These are phyloP conservation scores for Sphenostylis stenocarpa DNA, from an alignment of 306 rosid species.

Conservation along the genomic window DNA sequence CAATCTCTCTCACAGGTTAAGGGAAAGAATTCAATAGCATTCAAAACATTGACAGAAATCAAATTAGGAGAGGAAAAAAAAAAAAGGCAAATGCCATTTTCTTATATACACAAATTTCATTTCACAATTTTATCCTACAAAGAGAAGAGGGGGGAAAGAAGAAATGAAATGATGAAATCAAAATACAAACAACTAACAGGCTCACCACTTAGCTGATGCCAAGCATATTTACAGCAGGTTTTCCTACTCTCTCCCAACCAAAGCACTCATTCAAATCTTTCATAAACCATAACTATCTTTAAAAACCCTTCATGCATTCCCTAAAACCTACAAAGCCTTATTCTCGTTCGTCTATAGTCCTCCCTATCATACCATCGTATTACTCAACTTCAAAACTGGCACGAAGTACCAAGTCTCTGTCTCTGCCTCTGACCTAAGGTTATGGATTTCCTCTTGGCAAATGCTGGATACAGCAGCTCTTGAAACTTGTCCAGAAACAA, in stretches of 20 bases:
- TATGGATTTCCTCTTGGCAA: conserved; percentile 63
- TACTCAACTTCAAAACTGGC: conserved; percentile 90
- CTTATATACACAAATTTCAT: conserved; percentile 54
- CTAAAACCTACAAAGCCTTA: conserved; percentile 48
- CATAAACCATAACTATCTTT: conserved; percentile 45
- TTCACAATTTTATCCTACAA: conserved; percentile 52
- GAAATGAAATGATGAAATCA: conserved; percentile 33
- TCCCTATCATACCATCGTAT: conserved; percentile 42
- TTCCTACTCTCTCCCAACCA: conserved; percentile 48
- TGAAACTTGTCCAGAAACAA: conserved; percentile 76
- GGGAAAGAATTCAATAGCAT: neutral
- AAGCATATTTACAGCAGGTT: conserved; percentile 65
- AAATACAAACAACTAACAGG: conserved; percentile 63
- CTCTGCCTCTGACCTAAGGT: conserved; percentile 84
- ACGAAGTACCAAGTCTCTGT: conserved; percentile 98
- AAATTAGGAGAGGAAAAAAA: neutral
- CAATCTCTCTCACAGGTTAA: neutral
- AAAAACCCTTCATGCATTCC: conserved; percentile 47
- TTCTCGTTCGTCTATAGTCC: conserved; percentile 38
- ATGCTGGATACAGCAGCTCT: conserved; percentile 78
- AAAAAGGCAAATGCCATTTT: conserved; percentile 18
- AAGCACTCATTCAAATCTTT: conserved; percentile 43
- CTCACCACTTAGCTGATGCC: conserved; percentile 47
- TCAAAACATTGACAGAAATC: neutral
- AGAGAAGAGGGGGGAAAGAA: conserved; percentile 27